Percentiles rank a stretch among this genome's conserved stretches.
Evolutionary conservation across 2,329 filamentous ascomycete genomes (phyloP).

Genomic region (Cytospora chrysosperma): DNA sequence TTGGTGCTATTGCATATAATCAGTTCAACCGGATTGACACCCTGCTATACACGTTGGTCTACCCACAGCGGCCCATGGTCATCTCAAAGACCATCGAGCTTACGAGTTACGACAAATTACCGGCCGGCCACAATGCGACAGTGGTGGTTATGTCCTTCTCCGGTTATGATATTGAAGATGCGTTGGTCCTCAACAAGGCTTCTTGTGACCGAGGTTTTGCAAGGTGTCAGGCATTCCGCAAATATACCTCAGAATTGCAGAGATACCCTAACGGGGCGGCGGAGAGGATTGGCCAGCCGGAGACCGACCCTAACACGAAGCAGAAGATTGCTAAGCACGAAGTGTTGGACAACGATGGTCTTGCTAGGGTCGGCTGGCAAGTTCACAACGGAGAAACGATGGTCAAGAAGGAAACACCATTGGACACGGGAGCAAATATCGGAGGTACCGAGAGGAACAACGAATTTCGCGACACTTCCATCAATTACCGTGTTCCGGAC

Average conservation of each 20-base stretch:
- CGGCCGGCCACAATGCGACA: slow-evolving; percentile 93
- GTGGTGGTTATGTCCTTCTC: slow-evolving; percentile 99
- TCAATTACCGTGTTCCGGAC: slow-evolving; percentile 81
- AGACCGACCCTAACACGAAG: slow-evolving; percentile 61
- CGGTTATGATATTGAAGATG: slow-evolving; percentile 99
- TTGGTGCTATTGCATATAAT: slow-evolving; percentile 96
- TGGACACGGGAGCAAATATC: slow-evolving; percentile 72
- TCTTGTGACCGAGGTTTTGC: slow-evolving; percentile 94
- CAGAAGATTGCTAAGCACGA: slow-evolving; percentile 66
- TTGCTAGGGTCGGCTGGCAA: slow-evolving; percentile 81
- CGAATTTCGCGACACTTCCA: slow-evolving; percentile 65
- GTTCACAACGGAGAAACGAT: slow-evolving; percentile 80
- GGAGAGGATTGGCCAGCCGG: slow-evolving; percentile 63
- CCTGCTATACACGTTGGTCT: slow-evolving; percentile 92
- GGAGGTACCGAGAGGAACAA: slow-evolving; percentile 66
- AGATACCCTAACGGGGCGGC: slow-evolving; percentile 80
- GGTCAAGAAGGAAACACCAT: slow-evolving; percentile 83
- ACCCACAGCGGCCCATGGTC: slow-evolving; percentile 96
- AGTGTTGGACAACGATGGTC: slow-evolving; percentile 78
- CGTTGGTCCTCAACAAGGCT: slow-evolving; percentile 92
- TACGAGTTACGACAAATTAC: slow-evolving; percentile 94
- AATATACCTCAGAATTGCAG: slow-evolving; percentile 82
- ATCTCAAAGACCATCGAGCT: slow-evolving; percentile 96
- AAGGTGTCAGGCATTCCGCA: slow-evolving; percentile 96
- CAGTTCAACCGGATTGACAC: slow-evolving; percentile 98